phyloP scores from a whole-genome alignment of 2,329 filamentous ascomycete species.

The Clarireedia paspali region DNA sequence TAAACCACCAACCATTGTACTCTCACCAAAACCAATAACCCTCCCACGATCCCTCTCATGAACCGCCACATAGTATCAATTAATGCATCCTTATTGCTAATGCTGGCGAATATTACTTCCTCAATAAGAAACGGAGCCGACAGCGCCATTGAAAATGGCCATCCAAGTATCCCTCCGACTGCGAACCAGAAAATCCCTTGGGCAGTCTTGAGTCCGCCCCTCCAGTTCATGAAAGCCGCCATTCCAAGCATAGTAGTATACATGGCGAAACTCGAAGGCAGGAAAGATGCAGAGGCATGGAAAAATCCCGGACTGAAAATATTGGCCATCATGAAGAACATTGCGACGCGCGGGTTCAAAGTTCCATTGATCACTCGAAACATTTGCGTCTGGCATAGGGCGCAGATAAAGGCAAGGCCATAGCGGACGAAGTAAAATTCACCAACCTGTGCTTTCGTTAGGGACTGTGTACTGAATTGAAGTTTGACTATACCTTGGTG shows the following conservation, averaged over 20 bases:
- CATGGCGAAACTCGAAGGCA: slow-evolving; percentile 97
- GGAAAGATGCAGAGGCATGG: slow-evolving; percentile 76
- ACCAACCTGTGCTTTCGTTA: slow-evolving; percentile 36
- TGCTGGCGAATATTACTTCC: slow-evolving; percentile 53
- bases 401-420: slow-evolving; percentile 66
- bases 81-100: slow-evolving; percentile 50
- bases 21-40: slow-evolving; percentile 26
- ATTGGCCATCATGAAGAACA: slow-evolving; percentile 74
- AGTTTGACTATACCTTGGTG: slow-evolving; percentile 41
- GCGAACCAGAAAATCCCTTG: slow-evolving; percentile 88
- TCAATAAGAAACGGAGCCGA: slow-evolving; percentile 74
- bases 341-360: slow-evolving; percentile 73
- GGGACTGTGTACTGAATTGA: not conserved
- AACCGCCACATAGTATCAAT: slow-evolving; percentile 54
- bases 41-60: slow-evolving; percentile 52
- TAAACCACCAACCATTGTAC: slow-evolving; percentile 24
- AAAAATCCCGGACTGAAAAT: slow-evolving; percentile 86
- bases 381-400: slow-evolving; percentile 73
- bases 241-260: slow-evolving; percentile 82
- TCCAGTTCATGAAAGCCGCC: slow-evolving; percentile 86
- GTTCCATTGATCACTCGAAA: slow-evolving; percentile 70
- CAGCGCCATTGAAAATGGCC: slow-evolving; percentile 87
- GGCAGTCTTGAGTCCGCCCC: slow-evolving; percentile 68
- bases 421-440: slow-evolving; percentile 88
- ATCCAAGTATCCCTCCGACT: slow-evolving; percentile 76